Base-by-base conservation (phyloP, 345 rosid species). In the Erucastrum elatum region DNA sequence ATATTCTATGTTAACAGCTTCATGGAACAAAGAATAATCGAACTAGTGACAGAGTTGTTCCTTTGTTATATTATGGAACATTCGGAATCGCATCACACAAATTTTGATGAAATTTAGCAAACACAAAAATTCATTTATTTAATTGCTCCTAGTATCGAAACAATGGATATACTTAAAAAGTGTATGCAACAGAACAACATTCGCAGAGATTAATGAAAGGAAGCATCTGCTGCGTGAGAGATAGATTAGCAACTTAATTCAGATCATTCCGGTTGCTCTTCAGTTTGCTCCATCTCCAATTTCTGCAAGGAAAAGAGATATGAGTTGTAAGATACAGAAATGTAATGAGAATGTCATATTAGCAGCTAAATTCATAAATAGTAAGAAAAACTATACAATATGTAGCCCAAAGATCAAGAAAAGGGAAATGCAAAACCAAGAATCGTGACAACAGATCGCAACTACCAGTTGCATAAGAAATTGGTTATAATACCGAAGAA, bases 201-300 rank as follows among this genome's bases (percentile, higher is more conserved):
- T 10, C 44, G 58, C 17, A 68, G 63, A 26, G 61, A 41, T 65
- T 67, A 69, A 49, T 58, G 16, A 29, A 59, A 59, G 60, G 31
- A 53, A 55, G 83, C 61, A 75, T 30, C 68, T 61, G 60, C 61
- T 72, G 44, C 69, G 17, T 72, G 46, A 66, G 13, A 15, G 68
- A 44, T 59, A 59, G 17, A 33, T 27, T 60, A 60, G 26, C 39
- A 61, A 30, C 35, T 31, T 21, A 30, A 56, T 26, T 55, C 8
- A 6, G 56, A 31, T 80, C 76, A 80, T 70, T 74, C 75, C 1
- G 75, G n/a, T 39, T 80, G 53, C 31, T 80, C 83, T 70, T 80
- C 80, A 59, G 80, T 56, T 65, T 80, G 64, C 53, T 80, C 80
- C 7, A 63, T 4, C 51, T 80, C 80, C 68, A 75, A 53, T 33